phyloP scores from a whole-genome alignment of 257 asterid species.

The Capsicum pubescens region DNA sequence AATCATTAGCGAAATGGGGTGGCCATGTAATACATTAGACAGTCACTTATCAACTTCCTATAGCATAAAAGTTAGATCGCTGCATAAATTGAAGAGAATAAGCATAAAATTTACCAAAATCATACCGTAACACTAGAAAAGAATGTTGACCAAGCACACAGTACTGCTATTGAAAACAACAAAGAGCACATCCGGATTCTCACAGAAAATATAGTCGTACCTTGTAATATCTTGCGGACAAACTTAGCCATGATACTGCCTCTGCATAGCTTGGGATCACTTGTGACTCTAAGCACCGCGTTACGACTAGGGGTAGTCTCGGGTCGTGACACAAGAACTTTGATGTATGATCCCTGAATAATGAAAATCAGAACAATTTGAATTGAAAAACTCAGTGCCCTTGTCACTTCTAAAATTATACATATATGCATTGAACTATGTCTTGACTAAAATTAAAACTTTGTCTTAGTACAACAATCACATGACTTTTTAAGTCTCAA shows the following conservation, averaged over 20 bases:
- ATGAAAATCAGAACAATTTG: too few species aligned
- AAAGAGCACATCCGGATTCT: conserved; percentile 15
- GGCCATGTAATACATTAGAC: background rate
- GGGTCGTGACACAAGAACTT: too few species aligned
- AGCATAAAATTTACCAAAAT: background rate
- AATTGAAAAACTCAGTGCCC: too few species aligned
- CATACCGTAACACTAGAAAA: background rate
- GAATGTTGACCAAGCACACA: background rate
- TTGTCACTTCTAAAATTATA: too few species aligned
- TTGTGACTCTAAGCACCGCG: too few species aligned
- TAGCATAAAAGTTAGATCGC: background rate
- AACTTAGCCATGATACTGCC: conserved; percentile 81
- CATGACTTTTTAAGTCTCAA: too few species aligned
- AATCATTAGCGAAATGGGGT: background rate
- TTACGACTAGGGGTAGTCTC: too few species aligned
- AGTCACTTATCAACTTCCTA: conserved; percentile 12
- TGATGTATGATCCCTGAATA: too few species aligned
- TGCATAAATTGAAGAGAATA: background rate
- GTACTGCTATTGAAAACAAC: background rate
- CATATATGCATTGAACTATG: too few species aligned
- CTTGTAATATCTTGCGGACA: conserved; percentile 97
- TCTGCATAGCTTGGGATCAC: conserved; percentile 45
- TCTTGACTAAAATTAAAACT: too few species aligned
- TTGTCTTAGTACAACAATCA: too few species aligned
- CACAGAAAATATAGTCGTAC: conserved; percentile 41